Evolutionary conservation across 768 basidiomycete species (phyloP).

Genomic region (Russula virescens): DNA sequence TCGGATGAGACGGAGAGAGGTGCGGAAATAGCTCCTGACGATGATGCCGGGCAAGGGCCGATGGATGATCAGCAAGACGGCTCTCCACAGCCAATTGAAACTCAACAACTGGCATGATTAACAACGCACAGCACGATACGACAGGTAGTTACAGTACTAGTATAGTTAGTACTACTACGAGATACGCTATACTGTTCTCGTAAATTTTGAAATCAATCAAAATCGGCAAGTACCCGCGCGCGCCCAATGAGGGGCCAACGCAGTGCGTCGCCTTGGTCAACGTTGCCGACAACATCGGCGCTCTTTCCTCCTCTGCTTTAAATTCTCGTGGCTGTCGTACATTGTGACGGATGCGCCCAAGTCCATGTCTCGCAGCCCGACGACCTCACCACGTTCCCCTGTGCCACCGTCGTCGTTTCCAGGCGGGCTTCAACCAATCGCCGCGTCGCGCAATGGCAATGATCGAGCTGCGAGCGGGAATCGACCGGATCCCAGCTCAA

Average conservation of each 20-base stretch:
- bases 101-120: background rate
- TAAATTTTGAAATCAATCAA: slow-evolving; percentile 13
- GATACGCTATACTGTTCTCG: slow-evolving; percentile 6
- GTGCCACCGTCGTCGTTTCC: slow-evolving; percentile 45
- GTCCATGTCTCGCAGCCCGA: slow-evolving; percentile 49
- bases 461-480: slow-evolving; percentile 38
- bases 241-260: no score
- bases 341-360: slow-evolving; percentile 51
- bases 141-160: no score
- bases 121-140: no score
- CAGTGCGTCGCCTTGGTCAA: background rate
- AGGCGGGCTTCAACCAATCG: slow-evolving; percentile 50
- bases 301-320: background rate
- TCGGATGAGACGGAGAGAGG: background rate
- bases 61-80: no score
- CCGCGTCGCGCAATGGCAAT: slow-evolving; percentile 41
- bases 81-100: no score
- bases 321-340: background rate
- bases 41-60: background rate
- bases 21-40: background rate
- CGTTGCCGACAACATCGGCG: background rate
- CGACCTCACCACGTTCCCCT: slow-evolving; percentile 38
- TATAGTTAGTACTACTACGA: no score
- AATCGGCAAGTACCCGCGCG: slow-evolving; percentile 12
- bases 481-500: slow-evolving; percentile 32